These are phyloP conservation scores for Orbilia brochopaga DNA, from an alignment of 2,329 filamentous ascomycete species.

Conservation along the genomic window DNA sequence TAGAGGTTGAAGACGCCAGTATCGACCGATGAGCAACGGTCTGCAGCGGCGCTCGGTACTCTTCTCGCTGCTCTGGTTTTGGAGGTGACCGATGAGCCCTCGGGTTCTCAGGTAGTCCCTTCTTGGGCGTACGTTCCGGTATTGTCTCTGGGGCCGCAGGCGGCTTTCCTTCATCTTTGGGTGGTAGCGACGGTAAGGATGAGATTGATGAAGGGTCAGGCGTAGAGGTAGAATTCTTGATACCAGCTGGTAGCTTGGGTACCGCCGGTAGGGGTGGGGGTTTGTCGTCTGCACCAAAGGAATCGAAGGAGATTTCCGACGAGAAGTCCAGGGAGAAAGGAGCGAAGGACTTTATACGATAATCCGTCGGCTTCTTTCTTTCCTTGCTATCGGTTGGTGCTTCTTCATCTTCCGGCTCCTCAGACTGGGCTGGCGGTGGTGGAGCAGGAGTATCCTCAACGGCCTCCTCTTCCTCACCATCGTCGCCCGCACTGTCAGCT, in stretches of 20 bases:
- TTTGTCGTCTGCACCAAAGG: slow-evolving; percentile 2
- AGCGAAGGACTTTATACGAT: slow-evolving; percentile 41
- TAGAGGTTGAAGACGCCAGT: slow-evolving; percentile 23
- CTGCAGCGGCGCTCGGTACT: slow-evolving; percentile 30
- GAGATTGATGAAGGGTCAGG: slow-evolving; percentile 11
- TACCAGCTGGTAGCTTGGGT: slow-evolving; percentile 1
- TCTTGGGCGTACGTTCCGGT: slow-evolving; percentile 17
- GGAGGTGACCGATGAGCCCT: slow-evolving; percentile 34
- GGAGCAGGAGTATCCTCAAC: neutral
- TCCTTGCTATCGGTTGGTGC: slow-evolving; percentile 2
- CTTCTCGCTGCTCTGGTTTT: slow-evolving; percentile 30
- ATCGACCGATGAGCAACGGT: slow-evolving; percentile 45
- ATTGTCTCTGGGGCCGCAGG: slow-evolving; percentile 9
- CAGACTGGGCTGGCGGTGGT: too few species aligned
- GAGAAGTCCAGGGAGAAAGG: slow-evolving; percentile 37
- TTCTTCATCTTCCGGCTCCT: neutral
- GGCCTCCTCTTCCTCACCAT: slow-evolving; percentile 14
- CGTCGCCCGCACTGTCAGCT: slow-evolving; percentile 20
- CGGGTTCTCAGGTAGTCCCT: slow-evolving; percentile 26
- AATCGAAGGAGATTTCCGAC: slow-evolving; percentile 19
- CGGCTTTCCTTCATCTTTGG: slow-evolving; percentile 31
- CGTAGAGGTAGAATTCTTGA: neutral
- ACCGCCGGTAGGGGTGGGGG: slow-evolving; percentile 23
- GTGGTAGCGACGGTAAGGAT: slow-evolving; percentile 18
- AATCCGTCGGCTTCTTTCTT: slow-evolving; percentile 22